Percentiles rank a stretch among this genome's conserved stretches.
Conservation (phyloP, 2,329 filamentous ascomycete species). For the Escovopsis sp. region DNA sequence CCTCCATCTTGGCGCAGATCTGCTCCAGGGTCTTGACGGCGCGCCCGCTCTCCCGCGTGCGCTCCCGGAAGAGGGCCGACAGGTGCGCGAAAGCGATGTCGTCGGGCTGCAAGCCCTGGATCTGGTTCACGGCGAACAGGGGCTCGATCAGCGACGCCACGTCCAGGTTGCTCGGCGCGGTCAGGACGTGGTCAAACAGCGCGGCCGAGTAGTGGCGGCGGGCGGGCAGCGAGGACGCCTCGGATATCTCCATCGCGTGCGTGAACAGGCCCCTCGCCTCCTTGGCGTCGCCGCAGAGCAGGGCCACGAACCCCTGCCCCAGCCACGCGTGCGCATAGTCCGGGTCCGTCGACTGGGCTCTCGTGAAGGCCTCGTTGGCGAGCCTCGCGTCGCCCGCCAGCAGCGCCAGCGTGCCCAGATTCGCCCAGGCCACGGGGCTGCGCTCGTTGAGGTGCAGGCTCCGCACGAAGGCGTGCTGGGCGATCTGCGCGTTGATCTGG, state of each 20-base stretch:
- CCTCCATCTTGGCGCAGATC: constrained; percentile 58
- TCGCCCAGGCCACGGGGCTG: constrained; percentile 76
- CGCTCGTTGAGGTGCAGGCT: constrained; percentile 87
- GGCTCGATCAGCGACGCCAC: constrained; percentile 63
- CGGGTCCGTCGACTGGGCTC: constrained; percentile 86
- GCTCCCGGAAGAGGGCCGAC: constrained; percentile 65
- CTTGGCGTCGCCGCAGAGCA: constrained; percentile 55
- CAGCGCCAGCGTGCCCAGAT: constrained; percentile 74
- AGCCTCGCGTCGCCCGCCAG: constrained; percentile 70
- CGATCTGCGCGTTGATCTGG: constrained; percentile 68
- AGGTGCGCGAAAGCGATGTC: constrained; percentile 66
- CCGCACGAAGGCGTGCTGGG: constrained; percentile 85
- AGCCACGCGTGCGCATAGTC: constrained; percentile 91
- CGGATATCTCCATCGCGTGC: constrained; percentile 86
- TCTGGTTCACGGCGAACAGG: constrained; percentile 74
- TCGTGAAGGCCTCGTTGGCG: constrained; percentile 80
- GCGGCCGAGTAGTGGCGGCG: constrained; percentile 69
- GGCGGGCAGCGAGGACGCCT: constrained; percentile 56
- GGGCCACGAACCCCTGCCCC: constrained; percentile 75
- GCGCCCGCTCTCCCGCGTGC: constrained; percentile 51
- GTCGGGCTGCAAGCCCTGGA: constrained; percentile 54
- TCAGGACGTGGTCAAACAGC: constrained; percentile 66
- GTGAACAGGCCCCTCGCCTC: constrained; percentile 80
- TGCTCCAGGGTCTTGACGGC: constrained; percentile 49
- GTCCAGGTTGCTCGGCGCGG: constrained; percentile 33